Conservation (phyloP, 768 basidiomycete genomes). For the Paxillus involutus region DNA sequence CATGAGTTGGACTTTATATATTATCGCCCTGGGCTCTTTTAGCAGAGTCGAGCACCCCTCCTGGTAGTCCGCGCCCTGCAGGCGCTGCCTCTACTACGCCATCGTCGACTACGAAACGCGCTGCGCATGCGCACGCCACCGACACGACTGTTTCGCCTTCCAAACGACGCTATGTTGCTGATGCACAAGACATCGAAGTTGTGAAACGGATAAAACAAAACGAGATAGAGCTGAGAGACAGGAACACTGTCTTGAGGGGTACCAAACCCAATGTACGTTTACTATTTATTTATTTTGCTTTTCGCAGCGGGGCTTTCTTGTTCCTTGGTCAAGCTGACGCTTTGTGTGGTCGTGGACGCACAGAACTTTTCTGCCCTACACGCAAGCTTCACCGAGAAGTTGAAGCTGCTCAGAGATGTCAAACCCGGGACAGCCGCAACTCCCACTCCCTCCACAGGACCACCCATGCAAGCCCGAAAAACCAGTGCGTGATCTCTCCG, state of each 20-base stretch:
- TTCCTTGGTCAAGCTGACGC: background rate
- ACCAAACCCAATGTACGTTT: slow-evolving; percentile 75
- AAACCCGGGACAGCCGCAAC: slow-evolving; percentile 49
- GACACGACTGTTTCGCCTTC: slow-evolving; percentile 43
- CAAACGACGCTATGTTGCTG: slow-evolving; percentile 79
- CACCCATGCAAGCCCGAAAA: slow-evolving; percentile 58
- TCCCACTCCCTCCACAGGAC: slow-evolving; percentile 37
- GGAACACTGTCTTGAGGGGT: slow-evolving; percentile 82
- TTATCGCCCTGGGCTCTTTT: background rate
- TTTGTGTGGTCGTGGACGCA: background rate
- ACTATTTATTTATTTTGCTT: background rate
- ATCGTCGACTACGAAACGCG: slow-evolving; percentile 23
- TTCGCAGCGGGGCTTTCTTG: too few species aligned
- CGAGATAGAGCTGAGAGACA: slow-evolving; percentile 79
- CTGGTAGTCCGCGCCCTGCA: slow-evolving; percentile 47
- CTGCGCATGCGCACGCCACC: slow-evolving; percentile 17
- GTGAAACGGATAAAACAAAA: slow-evolving; percentile 80
- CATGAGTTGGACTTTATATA: background rate
- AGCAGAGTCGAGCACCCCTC: slow-evolving; percentile 58
- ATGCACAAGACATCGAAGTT: slow-evolving; percentile 74
- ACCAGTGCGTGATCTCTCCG: slow-evolving; percentile 47
- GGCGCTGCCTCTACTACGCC: slow-evolving; percentile 13
- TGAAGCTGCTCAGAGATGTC: slow-evolving; percentile 75
- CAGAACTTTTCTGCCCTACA: slow-evolving; percentile 83
- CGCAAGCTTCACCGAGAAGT: slow-evolving; percentile 65